Evolutionary conservation across 495 filamentous ascomycete genomes (phyloP).

Genomic region (Cladorrhinum samala): DNA sequence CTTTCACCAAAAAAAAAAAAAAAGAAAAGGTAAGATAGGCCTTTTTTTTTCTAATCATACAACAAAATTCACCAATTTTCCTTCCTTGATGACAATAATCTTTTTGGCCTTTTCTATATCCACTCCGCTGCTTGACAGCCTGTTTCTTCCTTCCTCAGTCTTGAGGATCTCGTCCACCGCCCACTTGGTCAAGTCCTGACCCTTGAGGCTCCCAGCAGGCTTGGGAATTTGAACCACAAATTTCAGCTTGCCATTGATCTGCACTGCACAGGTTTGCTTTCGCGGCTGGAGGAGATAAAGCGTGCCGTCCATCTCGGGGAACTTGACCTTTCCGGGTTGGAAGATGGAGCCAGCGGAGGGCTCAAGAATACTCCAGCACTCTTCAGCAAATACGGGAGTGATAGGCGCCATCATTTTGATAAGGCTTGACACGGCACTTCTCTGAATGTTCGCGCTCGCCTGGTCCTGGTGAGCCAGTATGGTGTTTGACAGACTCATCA

Average conservation of each 20-base stretch:
- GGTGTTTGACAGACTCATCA: constrained; percentile 71
- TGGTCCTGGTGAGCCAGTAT: constrained; percentile 34
- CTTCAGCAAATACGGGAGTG: constrained; percentile 69
- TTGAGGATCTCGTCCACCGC: constrained; percentile 46
- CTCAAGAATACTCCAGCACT: constrained; percentile 63
- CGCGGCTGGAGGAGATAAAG: constrained; percentile 32
- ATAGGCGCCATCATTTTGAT: constrained; percentile 72
- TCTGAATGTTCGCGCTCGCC: no score
- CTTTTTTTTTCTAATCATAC: no score
- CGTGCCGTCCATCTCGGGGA: constrained; percentile 50
- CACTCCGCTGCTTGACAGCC: constrained; percentile 38
- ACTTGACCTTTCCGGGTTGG: constrained; percentile 29
- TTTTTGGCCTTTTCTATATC: constrained; percentile 40
- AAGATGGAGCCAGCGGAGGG: constrained; percentile 40
- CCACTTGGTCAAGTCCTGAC: constrained; percentile 43
- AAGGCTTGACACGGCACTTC: no score
- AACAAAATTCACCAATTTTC: constrained; percentile 55
- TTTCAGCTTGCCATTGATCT: constrained; percentile 69
- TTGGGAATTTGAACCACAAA: constrained; percentile 55
- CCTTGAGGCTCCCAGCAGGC: constrained; percentile 26
- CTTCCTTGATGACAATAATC: constrained; percentile 45
- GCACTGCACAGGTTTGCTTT: constrained; percentile 52
- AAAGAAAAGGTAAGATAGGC: no score
- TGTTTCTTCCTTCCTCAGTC: constrained; percentile 43
- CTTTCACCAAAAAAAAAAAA: no score